Percentiles rank a stretch among this genome's conserved stretches.
Evolutionary conservation across 257 asterid species (phyloP).

Genomic region (Salvia splendens): DNA sequence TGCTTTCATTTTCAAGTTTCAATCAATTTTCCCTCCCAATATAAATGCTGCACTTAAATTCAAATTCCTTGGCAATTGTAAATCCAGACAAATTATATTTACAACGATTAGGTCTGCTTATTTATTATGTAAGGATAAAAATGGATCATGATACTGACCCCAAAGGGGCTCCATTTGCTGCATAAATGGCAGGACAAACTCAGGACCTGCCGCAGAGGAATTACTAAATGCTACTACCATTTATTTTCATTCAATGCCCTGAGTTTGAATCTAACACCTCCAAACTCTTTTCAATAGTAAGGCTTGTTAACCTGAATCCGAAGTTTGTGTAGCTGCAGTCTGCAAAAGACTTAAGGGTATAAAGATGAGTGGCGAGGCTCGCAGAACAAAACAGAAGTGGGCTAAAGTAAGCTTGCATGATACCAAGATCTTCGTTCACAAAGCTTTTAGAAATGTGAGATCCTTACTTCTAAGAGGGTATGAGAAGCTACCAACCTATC

Average conservation of each 20-base stretch:
- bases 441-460: slow-evolving; percentile 47
- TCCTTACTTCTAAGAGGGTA: slow-evolving; percentile 42
- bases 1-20: slow-evolving; percentile 17
- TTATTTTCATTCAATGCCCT: slow-evolving; percentile 5
- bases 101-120: slow-evolving; percentile 27
- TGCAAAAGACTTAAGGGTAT: neutral
- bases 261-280: slow-evolving; percentile 26
- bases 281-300: slow-evolving; percentile 14
- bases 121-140: slow-evolving; percentile 23
- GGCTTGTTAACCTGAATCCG: slow-evolving; percentile 4
- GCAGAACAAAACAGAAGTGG: slow-evolving; percentile 36
- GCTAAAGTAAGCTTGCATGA: slow-evolving; percentile 45
- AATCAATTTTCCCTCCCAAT: slow-evolving; percentile 25
- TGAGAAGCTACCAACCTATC: slow-evolving; percentile 47
- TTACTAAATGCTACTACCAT: neutral
- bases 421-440: slow-evolving; percentile 50
- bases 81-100: slow-evolving; percentile 22
- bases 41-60: slow-evolving; percentile 2
- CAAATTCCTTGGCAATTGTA: neutral
- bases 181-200: slow-evolving; percentile 16
- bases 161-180: slow-evolving; percentile 12
- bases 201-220: slow-evolving; percentile 27
- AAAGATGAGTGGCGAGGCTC: slow-evolving; percentile 37
- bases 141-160: slow-evolving; percentile 10
- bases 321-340: slow-evolving; percentile 26